phyloP scores from a whole-genome alignment of 139 green algal species.

The Coelastrella sp. region DNA sequence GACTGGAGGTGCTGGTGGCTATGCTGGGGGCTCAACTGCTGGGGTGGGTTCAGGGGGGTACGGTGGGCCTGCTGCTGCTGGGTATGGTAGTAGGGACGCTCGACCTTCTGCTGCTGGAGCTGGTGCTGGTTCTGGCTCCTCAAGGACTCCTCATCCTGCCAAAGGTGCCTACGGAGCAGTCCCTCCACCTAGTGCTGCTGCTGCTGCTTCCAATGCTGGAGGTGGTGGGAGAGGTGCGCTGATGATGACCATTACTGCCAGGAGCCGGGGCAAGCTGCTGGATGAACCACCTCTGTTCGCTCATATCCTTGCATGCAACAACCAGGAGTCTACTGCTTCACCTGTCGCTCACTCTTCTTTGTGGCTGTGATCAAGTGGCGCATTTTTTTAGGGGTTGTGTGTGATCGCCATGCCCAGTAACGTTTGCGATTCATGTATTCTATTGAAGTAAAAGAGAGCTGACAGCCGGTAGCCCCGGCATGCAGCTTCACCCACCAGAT shows the following conservation, averaged over 20 bases:
- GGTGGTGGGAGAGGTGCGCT: slow-evolving; percentile 4
- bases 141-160: neutral
- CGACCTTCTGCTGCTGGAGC: slow-evolving; percentile 16
- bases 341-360: no score
- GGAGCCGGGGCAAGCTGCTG: neutral
- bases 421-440: no score
- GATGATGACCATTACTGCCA: neutral
- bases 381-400: no score
- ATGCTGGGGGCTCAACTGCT: slow-evolving; percentile 12
- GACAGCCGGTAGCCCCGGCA: no score
- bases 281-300: neutral
- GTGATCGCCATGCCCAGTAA: no score
- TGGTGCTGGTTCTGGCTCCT: neutral
- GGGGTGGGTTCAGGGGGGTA: neutral
- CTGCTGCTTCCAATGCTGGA: neutral
- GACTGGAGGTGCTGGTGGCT: slow-evolving; percentile 6
- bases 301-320: no score
- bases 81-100: neutral
- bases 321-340: no score
- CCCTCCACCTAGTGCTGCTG: slow-evolving; percentile 16
- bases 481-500: no score
- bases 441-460: no score
- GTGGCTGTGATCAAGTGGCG: no score
- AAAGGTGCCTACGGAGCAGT: slow-evolving; percentile 35
- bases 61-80: neutral